Evolutionary conservation across 2,329 filamentous ascomycete species (phyloP), one percentile per base, ranked within the genome.

Genomic region (Septoria petroselini): DNA sequence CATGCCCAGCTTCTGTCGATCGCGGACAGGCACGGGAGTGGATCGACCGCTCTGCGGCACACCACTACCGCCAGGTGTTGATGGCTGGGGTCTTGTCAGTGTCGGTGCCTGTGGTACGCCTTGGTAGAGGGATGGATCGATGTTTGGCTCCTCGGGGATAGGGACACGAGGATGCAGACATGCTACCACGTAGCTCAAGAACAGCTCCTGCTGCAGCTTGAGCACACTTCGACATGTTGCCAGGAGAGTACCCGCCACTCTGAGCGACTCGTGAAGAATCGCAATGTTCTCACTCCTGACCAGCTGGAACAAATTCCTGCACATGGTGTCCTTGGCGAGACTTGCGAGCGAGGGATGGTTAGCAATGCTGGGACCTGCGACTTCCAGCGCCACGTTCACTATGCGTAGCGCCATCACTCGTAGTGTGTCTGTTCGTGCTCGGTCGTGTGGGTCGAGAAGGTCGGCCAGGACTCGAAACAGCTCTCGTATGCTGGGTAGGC

Each of bases 351-450:
- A 88, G 4, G 91, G 91, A 67, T 98, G 93, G 56, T 87, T 86
- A 41, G 91, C 88, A 65, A 98, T 96, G 6, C 91, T 95, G 3
- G 93, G 91, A 0, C 93, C 93, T 1, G 93, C 90, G 50, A 98
- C 91, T 70, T 98, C 93, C 17, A 98, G 79, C 1, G 93, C 93
- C 37, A 98, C 93, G 68, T 98, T 93, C 48, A 98, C 93, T 57
- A 98, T 97, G 35, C 93, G 83, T 58, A 98, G 73, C 14, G 93
- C 93, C 91, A 98, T 98, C 33, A 98, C 89, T 60, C 91, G 83
- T 85, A 97, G 93, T 1, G 88, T 85, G 65, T 98, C 93, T 2
- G 90, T 94, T 68, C 96, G 88, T 61, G 91, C 88, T 44, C 83
- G 84, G 69, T 97, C 91, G 64, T 95, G 88, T 1, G 94, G 93